phyloP scores from a whole-genome alignment of 2,329 filamentous ascomycete genomes.

The Aureobasidium sp. region DNA sequence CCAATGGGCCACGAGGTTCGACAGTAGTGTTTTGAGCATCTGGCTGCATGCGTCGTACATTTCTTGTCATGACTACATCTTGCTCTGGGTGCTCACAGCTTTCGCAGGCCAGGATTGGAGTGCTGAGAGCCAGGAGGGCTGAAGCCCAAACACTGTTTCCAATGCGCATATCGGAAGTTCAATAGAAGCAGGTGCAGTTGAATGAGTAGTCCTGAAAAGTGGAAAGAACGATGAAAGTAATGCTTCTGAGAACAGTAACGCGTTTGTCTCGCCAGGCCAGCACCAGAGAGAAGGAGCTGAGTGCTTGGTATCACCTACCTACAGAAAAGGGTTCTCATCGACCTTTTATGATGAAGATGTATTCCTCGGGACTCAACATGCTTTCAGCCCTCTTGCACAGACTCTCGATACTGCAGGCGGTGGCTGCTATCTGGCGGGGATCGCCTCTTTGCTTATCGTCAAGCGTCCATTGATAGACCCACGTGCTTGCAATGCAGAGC shows the following conservation, averaged over 20 bases:
- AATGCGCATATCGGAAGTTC: not conserved
- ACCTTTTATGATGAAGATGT: not conserved
- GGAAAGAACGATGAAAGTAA: not conserved
- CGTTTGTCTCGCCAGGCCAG: not conserved
- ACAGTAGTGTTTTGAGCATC: constrained; percentile 35
- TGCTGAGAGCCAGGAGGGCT: not conserved
- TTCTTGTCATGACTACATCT: constrained; percentile 35
- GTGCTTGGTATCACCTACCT: not conserved
- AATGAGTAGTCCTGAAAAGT: not conserved
- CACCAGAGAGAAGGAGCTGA: not conserved
- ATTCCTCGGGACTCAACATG: not conserved
- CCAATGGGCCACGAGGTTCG: constrained; percentile 36
- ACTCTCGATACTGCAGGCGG: not conserved
- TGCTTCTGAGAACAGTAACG: not conserved
- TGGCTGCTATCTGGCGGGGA: not conserved
- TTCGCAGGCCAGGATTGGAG: constrained; percentile 25
- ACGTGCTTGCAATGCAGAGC: not conserved
- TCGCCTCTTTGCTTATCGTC: constrained; percentile 12
- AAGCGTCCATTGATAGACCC: constrained; percentile 1
- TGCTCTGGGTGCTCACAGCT: constrained; percentile 36
- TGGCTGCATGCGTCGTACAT: constrained; percentile 39
- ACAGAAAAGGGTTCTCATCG: not conserved
- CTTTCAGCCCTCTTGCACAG: constrained; percentile 10
- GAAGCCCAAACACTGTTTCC: not conserved
- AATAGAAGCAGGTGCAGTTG: not conserved